A percentile compares a stretch with the other conserved stretches of the same genome.
Evolutionary conservation across 176 grass and related monocot species (phyloP).

Genomic region (Eragrostis curvula): DNA sequence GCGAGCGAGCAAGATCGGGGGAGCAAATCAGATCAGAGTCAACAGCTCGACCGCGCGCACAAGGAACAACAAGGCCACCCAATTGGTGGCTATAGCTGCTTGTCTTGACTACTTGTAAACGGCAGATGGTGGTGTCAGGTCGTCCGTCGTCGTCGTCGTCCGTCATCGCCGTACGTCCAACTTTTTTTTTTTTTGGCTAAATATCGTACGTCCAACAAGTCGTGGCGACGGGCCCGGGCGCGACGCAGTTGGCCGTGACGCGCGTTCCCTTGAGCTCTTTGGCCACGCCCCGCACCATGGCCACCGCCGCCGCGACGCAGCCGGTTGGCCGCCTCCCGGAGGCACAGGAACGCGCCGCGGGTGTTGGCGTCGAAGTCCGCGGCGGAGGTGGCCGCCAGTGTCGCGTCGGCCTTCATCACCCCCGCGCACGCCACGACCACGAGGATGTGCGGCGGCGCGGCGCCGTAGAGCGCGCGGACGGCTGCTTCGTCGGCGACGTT

Average conservation of each 20-base stretch:
- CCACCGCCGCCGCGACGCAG: slow-evolving; percentile 60
- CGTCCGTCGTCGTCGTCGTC: too few species aligned
- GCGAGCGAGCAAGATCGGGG: too few species aligned
- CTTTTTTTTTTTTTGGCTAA: too few species aligned
- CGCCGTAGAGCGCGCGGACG: slow-evolving; percentile 59
- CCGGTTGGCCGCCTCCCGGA: slow-evolving; percentile 69
- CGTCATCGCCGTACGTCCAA: too few species aligned
- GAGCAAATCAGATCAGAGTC: too few species aligned
- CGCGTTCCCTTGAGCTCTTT: slow-evolving; percentile 65
- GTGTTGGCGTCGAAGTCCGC: slow-evolving; percentile 62
- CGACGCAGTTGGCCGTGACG: slow-evolving; percentile 61
- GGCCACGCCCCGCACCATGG: slow-evolving; percentile 49
- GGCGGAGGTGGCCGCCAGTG: slow-evolving; percentile 37
- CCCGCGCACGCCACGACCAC: slow-evolving; percentile 61
- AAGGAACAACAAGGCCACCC: too few species aligned
- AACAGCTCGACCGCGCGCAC: too few species aligned
- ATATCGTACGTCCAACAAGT: too few species aligned
- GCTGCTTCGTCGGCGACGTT: slow-evolving; percentile 45
- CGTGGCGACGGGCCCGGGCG: slow-evolving; percentile 46
- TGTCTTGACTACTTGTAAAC: too few species aligned
- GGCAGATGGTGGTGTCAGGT: too few species aligned
- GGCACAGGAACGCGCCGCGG: slow-evolving; percentile 79
- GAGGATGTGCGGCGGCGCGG: slow-evolving; percentile 61
- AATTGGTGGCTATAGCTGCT: too few species aligned
- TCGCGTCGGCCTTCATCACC: slow-evolving; percentile 47